A percentile compares a stretch with the other conserved stretches of the same genome.
Conservation (phyloP, 495 filamentous ascomycete genomes). For the Pyrenula massariospora region DNA sequence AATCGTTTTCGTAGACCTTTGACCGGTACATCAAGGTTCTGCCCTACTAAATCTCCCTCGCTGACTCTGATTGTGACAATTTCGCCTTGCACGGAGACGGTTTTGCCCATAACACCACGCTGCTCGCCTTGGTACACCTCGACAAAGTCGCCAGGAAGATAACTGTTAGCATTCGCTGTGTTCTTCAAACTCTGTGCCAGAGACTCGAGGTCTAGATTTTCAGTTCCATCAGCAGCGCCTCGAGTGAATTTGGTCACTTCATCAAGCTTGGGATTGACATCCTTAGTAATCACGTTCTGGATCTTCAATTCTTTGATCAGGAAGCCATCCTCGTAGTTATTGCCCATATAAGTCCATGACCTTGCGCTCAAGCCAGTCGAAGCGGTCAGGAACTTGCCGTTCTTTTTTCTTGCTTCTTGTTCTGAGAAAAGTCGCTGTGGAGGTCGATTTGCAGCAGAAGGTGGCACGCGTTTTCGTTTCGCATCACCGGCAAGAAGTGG, state of each 20-base stretch:
- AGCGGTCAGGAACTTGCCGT: constrained; percentile 55
- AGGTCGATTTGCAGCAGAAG: constrained; percentile 45
- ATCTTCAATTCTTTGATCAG: constrained; percentile 90
- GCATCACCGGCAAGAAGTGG: constrained; percentile 13
- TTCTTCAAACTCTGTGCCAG: constrained; percentile 79
- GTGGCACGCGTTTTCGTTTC: constrained; percentile 68
- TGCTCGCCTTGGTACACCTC: constrained; percentile 97
- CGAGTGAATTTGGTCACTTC: constrained; percentile 92
- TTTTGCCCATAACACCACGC: constrained; percentile 75
- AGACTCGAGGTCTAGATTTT: constrained; percentile 84
- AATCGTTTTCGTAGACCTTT: constrained; percentile 91
- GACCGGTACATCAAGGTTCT: constrained; percentile 82
- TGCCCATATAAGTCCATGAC: constrained; percentile 70
- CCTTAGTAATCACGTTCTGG: constrained; percentile 65
- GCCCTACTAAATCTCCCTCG: constrained; percentile 70
- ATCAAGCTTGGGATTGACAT: constrained; percentile 87
- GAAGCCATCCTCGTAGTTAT: constrained; percentile 88
- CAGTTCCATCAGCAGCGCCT: constrained; percentile 77
- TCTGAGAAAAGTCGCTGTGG: constrained; percentile 91
- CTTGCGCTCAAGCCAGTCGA: constrained; percentile 48
- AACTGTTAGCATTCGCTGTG: constrained; percentile 61
- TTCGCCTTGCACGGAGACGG: constrained; percentile 75
- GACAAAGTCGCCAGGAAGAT: constrained; percentile 83
- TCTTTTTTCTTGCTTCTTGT: constrained; percentile 79
- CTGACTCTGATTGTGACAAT: constrained; percentile 86